These are phyloP conservation scores for Silene coronaria DNA, from an alignment of 179 eudicot genomes.

Conservation along the genomic window DNA sequence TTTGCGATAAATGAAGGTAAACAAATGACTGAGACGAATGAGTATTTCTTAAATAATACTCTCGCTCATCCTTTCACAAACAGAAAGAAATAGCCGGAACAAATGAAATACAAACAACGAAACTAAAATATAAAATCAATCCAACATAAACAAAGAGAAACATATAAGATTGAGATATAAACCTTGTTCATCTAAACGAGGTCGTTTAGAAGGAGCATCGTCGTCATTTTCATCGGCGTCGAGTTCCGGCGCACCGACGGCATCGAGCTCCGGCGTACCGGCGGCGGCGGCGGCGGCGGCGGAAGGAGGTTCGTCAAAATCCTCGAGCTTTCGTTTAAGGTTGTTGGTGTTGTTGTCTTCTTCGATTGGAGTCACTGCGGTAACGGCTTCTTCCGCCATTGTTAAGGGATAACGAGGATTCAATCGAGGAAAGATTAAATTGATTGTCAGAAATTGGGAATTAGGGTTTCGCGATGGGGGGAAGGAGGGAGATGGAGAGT, in stretches of 20 bases:
- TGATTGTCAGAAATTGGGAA: background rate
- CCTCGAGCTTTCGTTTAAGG: constrained; percentile 57
- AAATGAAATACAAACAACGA: background rate
- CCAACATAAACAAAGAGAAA: background rate
- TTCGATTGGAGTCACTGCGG: constrained; percentile 15
- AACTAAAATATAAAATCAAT: background rate
- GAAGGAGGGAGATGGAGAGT: constrained; percentile 2
- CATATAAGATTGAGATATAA: background rate
- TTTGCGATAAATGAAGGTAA: no score
- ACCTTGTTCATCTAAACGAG: constrained; percentile 42
- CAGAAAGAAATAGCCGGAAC: no score
- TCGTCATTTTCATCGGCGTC: constrained; percentile 18
- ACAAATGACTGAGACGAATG: no score
- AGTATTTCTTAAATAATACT: no score
- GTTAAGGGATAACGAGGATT: constrained; percentile 7
- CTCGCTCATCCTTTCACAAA: no score
- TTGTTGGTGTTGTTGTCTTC: constrained; percentile 28
- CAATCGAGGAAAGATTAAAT: background rate
- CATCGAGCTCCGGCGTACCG: background rate
- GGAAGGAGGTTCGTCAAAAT: constrained; percentile 31
- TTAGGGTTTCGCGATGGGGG: constrained; percentile 24
- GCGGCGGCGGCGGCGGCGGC: constrained; percentile 20
- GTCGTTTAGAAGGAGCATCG: constrained; percentile 46
- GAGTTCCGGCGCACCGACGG: background rate
- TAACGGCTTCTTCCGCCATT: constrained; percentile 45